A percentile compares a stretch with the other conserved stretches of the same genome.
These are phyloP conservation scores for Hypocrella siamensis DNA, from an alignment of 2,329 filamentous ascomycete genomes.

Conservation along the genomic window DNA sequence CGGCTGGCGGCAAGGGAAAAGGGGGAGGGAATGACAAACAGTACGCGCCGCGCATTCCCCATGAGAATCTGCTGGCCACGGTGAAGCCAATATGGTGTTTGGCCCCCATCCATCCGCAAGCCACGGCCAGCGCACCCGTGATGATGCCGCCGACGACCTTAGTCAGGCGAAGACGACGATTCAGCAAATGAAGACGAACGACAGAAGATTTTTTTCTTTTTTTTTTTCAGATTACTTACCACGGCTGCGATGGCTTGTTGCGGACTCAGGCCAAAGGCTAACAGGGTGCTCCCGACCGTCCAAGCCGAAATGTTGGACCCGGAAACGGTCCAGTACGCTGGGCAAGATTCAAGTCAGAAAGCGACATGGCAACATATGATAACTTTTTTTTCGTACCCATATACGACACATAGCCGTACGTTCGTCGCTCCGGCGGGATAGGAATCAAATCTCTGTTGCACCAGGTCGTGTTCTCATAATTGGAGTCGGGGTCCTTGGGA, in stretches of 20 bases:
- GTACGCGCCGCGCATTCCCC: conserved; percentile 31
- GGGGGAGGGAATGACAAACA: conserved; percentile 4
- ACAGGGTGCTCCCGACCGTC: conserved; percentile 10
- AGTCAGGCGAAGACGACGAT: not conserved
- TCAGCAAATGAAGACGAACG: not conserved
- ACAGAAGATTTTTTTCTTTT: no score
- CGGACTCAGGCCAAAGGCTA: conserved; percentile 12
- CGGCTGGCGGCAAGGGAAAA: not conserved
- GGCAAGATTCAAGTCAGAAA: not conserved
- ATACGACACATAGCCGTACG: conserved; percentile 11
- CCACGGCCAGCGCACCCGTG: conserved; percentile 8
- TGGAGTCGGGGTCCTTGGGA: conserved; percentile 12
- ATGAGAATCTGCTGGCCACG: conserved; percentile 22
- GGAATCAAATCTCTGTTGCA: conserved; percentile 17
- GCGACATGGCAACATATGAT: not conserved
- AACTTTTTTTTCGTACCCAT: conserved; percentile 6
- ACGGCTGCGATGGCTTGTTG: conserved; percentile 12
- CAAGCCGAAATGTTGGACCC: conserved; percentile 11
- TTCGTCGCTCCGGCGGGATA: conserved; percentile 11
- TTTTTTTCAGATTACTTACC: conserved; percentile 2
- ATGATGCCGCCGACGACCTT: conserved; percentile 8
- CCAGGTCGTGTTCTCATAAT: conserved; percentile 15
- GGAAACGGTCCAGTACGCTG: conserved; percentile 11
- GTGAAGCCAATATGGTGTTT: conserved; percentile 12
- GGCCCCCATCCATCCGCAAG: conserved; percentile 10